Base-by-base conservation (phyloP, 108 stramenopile species). In the Schizochytrium sp. region DNA sequence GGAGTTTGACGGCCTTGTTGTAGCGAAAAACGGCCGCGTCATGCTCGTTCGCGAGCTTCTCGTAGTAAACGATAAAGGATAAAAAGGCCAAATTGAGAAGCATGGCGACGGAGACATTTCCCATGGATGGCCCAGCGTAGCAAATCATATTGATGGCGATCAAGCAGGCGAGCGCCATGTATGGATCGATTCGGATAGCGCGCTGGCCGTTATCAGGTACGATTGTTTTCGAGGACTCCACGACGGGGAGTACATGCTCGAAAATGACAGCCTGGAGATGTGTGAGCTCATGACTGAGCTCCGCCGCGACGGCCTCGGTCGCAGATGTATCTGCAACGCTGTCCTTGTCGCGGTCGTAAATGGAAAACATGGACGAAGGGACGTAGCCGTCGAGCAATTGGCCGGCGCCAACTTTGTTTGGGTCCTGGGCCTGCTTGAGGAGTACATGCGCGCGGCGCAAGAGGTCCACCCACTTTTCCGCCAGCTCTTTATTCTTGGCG, bases 51-150 rank as follows among this genome's bases (percentile, higher is more conserved):
- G 76, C 76, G 28, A 83, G 76, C 4, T 83, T 83, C 2, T 83
- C 76, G 51, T 83, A 83, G 76, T 83, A 83, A 18, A 83, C 76
- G n/a, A 83, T 28, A 23, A 83, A 83, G 2, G 76, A 83, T 12
- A 83, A 45, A 47, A 83, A 47, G 45, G 76, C 76, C 8, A 83
- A 4, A 23, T 83, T 83, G 25, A 83, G 48, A 6, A 83, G 48
- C 76, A 83, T 83, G 12, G 48, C 45, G 6, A 53, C 51, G 0
- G 76, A 53, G 28, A 83, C n/a, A 16, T 83, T 53, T 43, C 51
- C 51, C 48, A 83, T 47, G 51, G 76, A 47, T 28, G 76, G 76
- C 6, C 76, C 76, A 8, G 48, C 28, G 51, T 83, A 83, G 76
- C 76, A 83, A 12, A 83, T 53, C 76, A 53, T 53, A 23, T 83